phyloP scores from a whole-genome alignment of 2,329 filamentous ascomycete genomes.

The Neospermospora avenae region DNA sequence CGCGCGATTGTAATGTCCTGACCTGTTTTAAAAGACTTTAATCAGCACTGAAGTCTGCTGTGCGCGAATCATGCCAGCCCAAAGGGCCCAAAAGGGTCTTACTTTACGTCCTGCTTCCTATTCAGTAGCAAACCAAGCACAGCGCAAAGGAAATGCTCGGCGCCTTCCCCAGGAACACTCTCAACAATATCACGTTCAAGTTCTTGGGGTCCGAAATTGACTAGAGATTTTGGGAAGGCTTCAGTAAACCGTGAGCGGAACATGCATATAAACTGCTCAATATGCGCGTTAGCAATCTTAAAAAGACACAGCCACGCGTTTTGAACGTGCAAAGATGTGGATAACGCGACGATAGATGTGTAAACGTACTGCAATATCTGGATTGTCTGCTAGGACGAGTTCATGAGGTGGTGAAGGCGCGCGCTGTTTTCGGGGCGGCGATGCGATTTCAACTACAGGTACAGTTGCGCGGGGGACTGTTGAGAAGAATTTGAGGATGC shows the following conservation, averaged over 20 bases:
- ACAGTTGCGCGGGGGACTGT: constrained; percentile 46
- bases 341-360: constrained; percentile 40
- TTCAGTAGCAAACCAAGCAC: constrained; percentile 86
- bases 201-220: constrained; percentile 92
- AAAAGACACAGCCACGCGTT: constrained; percentile 45
- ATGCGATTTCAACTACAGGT: constrained; percentile 49
- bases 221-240: constrained; percentile 79
- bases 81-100: constrained; percentile 41
- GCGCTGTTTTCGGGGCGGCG: constrained; percentile 71
- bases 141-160: constrained; percentile 86
- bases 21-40: constrained; percentile 49
- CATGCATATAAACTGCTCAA: constrained; percentile 88
- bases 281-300: constrained; percentile 36
- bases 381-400: constrained; percentile 84
- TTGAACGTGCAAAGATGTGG: constrained; percentile 44
- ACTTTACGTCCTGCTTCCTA: constrained; percentile 99
- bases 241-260: constrained; percentile 93
- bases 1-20: constrained; percentile 88
- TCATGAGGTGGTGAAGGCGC: constrained; percentile 87
- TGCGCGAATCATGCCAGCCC: not conserved
- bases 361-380: constrained; percentile 81
- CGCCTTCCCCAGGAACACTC: constrained; percentile 73
- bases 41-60: constrained; percentile 16
- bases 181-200: constrained; percentile 84
- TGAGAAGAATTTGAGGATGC: constrained; percentile 67